Evolutionary conservation across 2,329 filamentous ascomycete genomes (phyloP), one percentile per base, ranked within the genome.

Genomic region (Fusarium guadeloupense): DNA sequence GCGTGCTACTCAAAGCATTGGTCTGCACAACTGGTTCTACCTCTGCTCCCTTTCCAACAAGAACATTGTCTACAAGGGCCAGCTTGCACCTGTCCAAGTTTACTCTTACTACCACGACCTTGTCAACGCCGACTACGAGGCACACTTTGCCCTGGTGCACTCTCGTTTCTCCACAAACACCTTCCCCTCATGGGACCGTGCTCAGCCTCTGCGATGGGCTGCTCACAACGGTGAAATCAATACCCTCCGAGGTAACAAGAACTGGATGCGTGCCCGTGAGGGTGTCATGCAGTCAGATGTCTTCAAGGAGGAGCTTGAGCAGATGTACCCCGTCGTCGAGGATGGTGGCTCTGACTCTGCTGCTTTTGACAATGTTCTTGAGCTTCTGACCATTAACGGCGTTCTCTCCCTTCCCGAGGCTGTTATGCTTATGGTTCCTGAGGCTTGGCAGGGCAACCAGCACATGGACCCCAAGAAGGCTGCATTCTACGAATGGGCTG

Each of bases 201-300:
- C 94, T 59, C 94, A 98, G 81, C 94, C 94, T 62, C 81, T 98
- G 64, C 88, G 94, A 78, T 98, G 94, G 94, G 93, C 93, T 65
- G 94, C 94, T 71, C 94, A 98, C 83, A 98, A 98, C 76, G 94
- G 94, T 83, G 94, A 98, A 80, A 98, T 98, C 75, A 98, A 98
- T 78, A 98, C 94, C 2, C 82, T 98, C 60, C 90, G 94, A 74
- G 94, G 94, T 59, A 98, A 98, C 83, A 98, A 98, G 85, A 98
- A 98, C 80, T 98, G 94, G 94, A 98, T 98, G 94, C 90, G 93
- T 69, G 94, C 94, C 61, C 89, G 94, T 73, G 94, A 98, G 80
- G 94, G 94, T 77, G 89, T 97, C 64, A 91, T 98, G 85, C 91
- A 92, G 74, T 98, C 94, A 2, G 89, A 93, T 66, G 83, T 96